Percentiles rank a stretch among this genome's conserved stretches.
phyloP scores from a whole-genome alignment of 208 protist species.

The Leishmania gerbilli region DNA sequence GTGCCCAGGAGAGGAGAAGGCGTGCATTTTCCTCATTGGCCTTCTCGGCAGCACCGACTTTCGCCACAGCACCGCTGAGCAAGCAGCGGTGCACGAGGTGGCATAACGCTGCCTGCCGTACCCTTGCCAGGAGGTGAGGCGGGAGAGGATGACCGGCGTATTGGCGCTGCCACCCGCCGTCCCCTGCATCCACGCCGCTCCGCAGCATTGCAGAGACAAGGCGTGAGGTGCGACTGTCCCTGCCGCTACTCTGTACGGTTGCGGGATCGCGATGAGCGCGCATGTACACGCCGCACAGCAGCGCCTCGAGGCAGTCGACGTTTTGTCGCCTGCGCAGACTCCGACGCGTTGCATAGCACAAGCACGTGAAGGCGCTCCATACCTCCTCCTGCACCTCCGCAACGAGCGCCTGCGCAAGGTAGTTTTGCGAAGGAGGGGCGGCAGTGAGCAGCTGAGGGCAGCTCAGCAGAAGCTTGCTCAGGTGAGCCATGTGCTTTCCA shows the following conservation, averaged over 20 bases:
- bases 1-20: conserved; percentile 21
- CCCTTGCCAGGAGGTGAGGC: not conserved
- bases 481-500: conserved; percentile 23
- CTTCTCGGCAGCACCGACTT: not conserved
- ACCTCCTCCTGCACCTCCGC: not conserved
- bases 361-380: conserved; percentile 17
- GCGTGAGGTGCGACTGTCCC: not conserved
- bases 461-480: conserved; percentile 14
- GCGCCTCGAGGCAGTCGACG: conserved; percentile 24
- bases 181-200: not conserved
- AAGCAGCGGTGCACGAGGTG: conserved; percentile 34
- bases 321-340: conserved; percentile 28
- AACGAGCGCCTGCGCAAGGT: not conserved
- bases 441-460: not conserved
- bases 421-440: not conserved
- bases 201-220: not conserved
- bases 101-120: conserved; percentile 17
- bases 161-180: not conserved
- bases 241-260: not conserved
- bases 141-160: not conserved
- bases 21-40: not conserved
- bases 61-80: not conserved
- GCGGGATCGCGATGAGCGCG: not conserved
- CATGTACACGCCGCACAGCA: conserved; percentile 29
- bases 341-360: conserved; percentile 37